These are phyloP conservation scores for Pythium aquatile DNA, from an alignment of 352 stramenopile species.

Conservation along the genomic window DNA sequence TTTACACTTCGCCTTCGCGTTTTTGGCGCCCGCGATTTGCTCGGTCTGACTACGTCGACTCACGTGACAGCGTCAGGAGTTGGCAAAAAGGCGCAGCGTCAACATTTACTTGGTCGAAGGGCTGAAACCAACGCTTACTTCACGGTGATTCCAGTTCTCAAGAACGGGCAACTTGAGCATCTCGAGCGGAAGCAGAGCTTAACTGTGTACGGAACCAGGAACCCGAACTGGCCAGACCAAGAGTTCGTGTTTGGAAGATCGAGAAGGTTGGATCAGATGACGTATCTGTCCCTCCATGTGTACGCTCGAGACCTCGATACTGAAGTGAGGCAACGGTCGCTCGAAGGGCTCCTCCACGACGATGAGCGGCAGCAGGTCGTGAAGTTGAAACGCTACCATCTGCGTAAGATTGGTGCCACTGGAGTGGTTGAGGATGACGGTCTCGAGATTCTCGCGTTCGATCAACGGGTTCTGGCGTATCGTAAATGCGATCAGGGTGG, in stretches of 20 bases:
- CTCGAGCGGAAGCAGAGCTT: conserved; percentile 54
- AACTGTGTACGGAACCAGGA: conserved; percentile 61
- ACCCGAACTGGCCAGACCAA: conserved; percentile 59
- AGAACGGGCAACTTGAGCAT: conserved; percentile 39
- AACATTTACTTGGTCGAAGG: conserved; percentile 14
- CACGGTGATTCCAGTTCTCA: conserved; percentile 58
- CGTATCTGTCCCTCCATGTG: conserved; percentile 66
- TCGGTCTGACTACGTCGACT: conserved; percentile 21
- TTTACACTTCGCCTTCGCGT: conserved; percentile 52
- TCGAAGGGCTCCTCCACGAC: conserved; percentile 37
- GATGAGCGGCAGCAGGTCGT: conserved; percentile 34
- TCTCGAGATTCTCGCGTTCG: conserved; percentile 50
- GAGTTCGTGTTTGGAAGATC: conserved; percentile 64
- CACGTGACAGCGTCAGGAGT: background rate
- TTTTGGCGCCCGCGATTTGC: conserved; percentile 39
- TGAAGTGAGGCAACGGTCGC: conserved; percentile 26
- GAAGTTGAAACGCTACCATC: conserved; percentile 41
- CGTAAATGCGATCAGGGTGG: conserved; percentile 50
- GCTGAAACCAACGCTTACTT: conserved; percentile 57
- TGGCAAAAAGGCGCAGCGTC: conserved; percentile 11
- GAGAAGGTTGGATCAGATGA: conserved; percentile 49
- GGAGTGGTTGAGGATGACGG: conserved; percentile 50
- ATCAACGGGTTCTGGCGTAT: conserved; percentile 68
- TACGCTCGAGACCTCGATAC: conserved; percentile 54
- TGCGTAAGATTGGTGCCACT: conserved; percentile 54